Evolutionary conservation across 176 grass and related monocot genomes (phyloP).

Genomic region (Tillandsia fasciculata): DNA sequence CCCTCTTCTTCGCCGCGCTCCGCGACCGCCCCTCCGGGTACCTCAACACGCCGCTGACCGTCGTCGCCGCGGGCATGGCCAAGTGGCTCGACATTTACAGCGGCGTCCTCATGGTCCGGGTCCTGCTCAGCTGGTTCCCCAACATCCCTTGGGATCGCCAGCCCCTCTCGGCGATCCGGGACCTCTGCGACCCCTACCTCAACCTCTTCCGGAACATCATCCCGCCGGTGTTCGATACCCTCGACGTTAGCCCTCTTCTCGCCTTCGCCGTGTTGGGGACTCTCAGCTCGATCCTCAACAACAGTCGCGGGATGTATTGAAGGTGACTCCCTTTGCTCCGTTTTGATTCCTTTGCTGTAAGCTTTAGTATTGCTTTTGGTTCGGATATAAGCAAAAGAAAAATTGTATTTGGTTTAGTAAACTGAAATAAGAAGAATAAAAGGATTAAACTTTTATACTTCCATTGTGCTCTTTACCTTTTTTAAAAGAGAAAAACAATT

Average conservation of each 20-base stretch:
- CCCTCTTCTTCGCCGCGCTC: conserved; percentile 52
- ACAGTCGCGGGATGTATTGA: conserved; percentile 54
- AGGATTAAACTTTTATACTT: too few relatives aligned
- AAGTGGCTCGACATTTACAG: conserved; percentile 89
- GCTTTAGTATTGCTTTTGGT: too few relatives aligned
- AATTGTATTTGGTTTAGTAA: too few relatives aligned
- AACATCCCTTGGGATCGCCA: conserved; percentile 95
- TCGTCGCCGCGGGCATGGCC: conserved; percentile 57
- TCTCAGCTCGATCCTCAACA: conserved; percentile 74
- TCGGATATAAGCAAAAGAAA: too few relatives aligned
- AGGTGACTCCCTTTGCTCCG: not conserved
- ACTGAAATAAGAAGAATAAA: too few relatives aligned
- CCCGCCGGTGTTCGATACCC: conserved; percentile 77
- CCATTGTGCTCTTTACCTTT: too few relatives aligned
- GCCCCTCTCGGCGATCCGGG: conserved; percentile 73
- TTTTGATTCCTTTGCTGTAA: not conserved
- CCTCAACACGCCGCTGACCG: conserved; percentile 55
- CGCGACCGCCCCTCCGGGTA: conserved; percentile 21
- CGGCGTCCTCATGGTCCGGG: conserved; percentile 77
- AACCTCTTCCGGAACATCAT: conserved; percentile 85
- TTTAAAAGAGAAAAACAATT: too few relatives aligned
- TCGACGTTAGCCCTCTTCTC: conserved; percentile 85
- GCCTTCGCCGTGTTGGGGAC: conserved; percentile 83
- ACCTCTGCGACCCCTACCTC: conserved; percentile 86
- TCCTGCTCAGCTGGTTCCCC: conserved; percentile 92